These are phyloP conservation scores for Daldinia decipiens DNA, from an alignment of 495 filamentous ascomycete genomes.

Conservation along the genomic window DNA sequence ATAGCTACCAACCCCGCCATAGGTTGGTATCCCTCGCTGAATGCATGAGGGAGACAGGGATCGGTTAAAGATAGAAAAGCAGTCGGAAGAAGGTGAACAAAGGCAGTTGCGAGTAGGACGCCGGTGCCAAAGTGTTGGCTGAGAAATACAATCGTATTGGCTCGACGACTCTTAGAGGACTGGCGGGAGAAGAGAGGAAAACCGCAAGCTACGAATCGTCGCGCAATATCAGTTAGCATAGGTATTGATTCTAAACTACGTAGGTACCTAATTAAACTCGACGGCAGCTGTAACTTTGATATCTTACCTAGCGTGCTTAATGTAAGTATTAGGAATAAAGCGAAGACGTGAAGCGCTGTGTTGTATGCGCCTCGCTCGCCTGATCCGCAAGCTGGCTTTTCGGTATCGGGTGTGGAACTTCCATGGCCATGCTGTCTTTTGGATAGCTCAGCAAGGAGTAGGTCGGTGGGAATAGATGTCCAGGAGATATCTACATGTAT, in stretches of 20 bases:
- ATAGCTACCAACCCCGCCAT: conserved; percentile 84
- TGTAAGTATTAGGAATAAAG: conserved; percentile 77
- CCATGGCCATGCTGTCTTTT: conserved; percentile 54
- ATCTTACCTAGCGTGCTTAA: conserved; percentile 76
- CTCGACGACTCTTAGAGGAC: conserved; percentile 55
- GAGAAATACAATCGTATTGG: conserved; percentile 69
- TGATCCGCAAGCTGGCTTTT: conserved; percentile 71
- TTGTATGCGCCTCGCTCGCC: conserved; percentile 69
- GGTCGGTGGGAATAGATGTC: conserved; percentile 60
- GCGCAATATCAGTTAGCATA: conserved; percentile 5
- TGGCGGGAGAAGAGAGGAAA: conserved; percentile 67
- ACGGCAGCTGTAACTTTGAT: background rate
- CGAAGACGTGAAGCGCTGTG: conserved; percentile 75
- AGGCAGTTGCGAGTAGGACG: conserved; percentile 88
- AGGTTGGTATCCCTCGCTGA: conserved; percentile 76
- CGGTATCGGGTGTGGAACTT: conserved; percentile 34
- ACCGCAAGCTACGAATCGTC: conserved; percentile 60
- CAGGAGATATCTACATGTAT: conserved; percentile 50
- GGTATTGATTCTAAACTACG: conserved; percentile 14
- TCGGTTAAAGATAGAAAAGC: conserved; percentile 84
- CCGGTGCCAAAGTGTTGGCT: conserved; percentile 89
- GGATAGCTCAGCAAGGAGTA: conserved; percentile 63
- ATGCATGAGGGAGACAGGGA: conserved; percentile 78
- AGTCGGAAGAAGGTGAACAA: conserved; percentile 85
- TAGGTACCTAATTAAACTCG: conserved; percentile 27